Percentiles rank a stretch among this genome's conserved stretches.
These are phyloP conservation scores for Lodderomyces metapsilosis DNA, from an alignment of 1,139 yeast genomes.

Conservation along the genomic window DNA sequence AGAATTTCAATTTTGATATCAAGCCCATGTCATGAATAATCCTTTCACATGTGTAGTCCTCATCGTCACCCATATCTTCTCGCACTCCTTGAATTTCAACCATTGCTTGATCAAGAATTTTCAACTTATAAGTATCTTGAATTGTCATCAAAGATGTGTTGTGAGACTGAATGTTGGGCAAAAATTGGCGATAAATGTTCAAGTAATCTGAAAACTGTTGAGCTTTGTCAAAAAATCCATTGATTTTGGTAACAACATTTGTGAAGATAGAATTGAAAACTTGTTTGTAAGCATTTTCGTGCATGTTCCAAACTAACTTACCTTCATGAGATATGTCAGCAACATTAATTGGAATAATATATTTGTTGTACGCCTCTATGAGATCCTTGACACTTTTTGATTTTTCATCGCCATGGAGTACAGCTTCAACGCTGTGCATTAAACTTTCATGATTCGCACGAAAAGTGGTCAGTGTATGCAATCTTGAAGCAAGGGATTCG, in stretches of 20 bases:
- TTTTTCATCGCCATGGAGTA: conserved; percentile 19
- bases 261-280: conserved; percentile 23
- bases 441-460: conserved; percentile 57
- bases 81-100: conserved; percentile 25
- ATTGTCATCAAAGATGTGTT: conserved; percentile 17
- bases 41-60: conserved; percentile 1
- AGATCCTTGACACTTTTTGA: conserved; percentile 21
- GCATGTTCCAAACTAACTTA: conserved; percentile 30
- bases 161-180: background rate
- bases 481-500: conserved; percentile 41
- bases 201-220: conserved; percentile 29
- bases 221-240: conserved; percentile 27
- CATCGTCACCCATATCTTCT: conserved; percentile 4
- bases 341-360: conserved; percentile 26
- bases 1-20: conserved; percentile 22
- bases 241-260: conserved; percentile 23
- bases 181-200: conserved; percentile 24
- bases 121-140: conserved; percentile 37
- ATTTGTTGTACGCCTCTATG: conserved; percentile 31
- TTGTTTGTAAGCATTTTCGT: conserved; percentile 28
- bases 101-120: conserved; percentile 30
- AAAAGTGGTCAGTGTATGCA: conserved; percentile 46
- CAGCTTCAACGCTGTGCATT: conserved; percentile 35
- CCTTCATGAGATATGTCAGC: conserved; percentile 38
- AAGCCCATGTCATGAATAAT: conserved; percentile 24